Percentiles rank a stretch among this genome's conserved stretches.
Evolutionary conservation across 108 stramenopile genomes (phyloP).

Genomic region (Cyclotella choctawhatcheeana): DNA sequence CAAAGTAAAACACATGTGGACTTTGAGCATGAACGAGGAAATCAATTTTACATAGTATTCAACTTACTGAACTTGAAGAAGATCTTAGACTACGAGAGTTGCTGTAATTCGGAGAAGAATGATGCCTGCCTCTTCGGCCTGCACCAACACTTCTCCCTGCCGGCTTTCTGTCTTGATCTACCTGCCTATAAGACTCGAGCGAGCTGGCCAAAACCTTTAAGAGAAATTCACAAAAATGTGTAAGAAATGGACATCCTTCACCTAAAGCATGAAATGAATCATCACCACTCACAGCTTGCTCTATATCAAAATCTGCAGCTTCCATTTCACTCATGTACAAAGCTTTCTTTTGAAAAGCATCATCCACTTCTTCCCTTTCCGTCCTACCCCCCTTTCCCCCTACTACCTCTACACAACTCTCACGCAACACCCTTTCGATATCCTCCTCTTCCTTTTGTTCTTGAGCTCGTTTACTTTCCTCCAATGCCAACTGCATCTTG

Average conservation of each 20-base stretch:
- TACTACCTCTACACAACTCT: constrained; percentile 11
- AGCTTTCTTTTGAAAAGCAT: constrained; percentile 70
- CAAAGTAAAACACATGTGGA: no score
- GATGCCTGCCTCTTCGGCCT: constrained; percentile 30
- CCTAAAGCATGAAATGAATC: no score
- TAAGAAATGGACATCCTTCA: no score
- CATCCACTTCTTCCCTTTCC: constrained; percentile 11
- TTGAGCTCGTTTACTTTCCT: constrained; percentile 42
- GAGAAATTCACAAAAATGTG: no score
- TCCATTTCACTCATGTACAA: constrained; percentile 77
- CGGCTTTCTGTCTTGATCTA: constrained; percentile 68
- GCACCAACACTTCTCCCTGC: constrained; percentile 21
- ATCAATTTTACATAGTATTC: no score
- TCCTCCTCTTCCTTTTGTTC: constrained; percentile 35
- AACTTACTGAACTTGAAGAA: constrained; percentile 43
- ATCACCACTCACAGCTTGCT: constrained; percentile 67
- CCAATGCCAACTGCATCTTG: constrained; percentile 58
- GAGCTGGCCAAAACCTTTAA: constrained; percentile 64
- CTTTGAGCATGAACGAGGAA: no score
- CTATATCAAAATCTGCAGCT: constrained; percentile 82
- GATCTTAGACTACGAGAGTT: constrained; percentile 32
- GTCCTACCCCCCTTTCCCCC: not conserved
- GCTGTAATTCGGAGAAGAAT: constrained; percentile 22
- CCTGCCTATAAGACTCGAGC: constrained; percentile 55
- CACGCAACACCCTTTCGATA: constrained; percentile 18